Evolutionary conservation across 1,284 basidiomycete genomes (phyloP).

Genomic region (Rhizopogon hawkerae): DNA sequence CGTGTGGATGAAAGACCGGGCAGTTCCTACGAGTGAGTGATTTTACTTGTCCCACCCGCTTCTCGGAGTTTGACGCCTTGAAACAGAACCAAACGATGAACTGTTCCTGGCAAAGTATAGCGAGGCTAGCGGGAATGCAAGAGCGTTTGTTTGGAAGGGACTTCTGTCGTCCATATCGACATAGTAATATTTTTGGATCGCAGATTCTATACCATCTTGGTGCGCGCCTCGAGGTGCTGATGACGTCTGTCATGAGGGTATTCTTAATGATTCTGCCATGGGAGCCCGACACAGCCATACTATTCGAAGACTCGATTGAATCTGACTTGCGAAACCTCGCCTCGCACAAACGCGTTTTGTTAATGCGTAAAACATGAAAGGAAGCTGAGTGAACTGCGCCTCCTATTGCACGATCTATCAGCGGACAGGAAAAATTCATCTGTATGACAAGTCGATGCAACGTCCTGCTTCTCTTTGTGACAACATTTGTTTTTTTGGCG

Average conservation of each 20-base stretch:
- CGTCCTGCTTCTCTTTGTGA: too few species aligned
- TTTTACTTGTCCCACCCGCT: neutral
- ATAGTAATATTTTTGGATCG: constrained; percentile 7
- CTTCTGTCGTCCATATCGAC: constrained; percentile 38
- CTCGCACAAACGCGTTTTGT: neutral
- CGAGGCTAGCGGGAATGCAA: constrained; percentile 63
- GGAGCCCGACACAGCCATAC: neutral
- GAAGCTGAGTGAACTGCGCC: neutral
- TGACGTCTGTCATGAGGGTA: neutral
- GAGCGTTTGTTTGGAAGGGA: constrained; percentile 69
- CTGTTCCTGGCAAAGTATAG: constrained; percentile 65
- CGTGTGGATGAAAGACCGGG: constrained; percentile 53
- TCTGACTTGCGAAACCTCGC: neutral
- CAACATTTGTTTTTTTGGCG: too few species aligned
- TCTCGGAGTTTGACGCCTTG: neutral
- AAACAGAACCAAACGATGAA: constrained; percentile 47
- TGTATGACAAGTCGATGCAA: too few species aligned
- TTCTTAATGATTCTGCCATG: neutral
- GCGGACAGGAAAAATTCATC: too few species aligned
- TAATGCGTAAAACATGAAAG: too few species aligned
- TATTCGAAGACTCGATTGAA: neutral
- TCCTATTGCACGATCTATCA: neutral
- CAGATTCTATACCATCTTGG: neutral
- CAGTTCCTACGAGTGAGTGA: constrained; percentile 18
- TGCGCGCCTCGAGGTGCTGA: neutral